A percentile compares a stretch with the other conserved stretches of the same genome.
phyloP scores from a whole-genome alignment of 148 eudicot genomes.

The Cornus suecica region DNA sequence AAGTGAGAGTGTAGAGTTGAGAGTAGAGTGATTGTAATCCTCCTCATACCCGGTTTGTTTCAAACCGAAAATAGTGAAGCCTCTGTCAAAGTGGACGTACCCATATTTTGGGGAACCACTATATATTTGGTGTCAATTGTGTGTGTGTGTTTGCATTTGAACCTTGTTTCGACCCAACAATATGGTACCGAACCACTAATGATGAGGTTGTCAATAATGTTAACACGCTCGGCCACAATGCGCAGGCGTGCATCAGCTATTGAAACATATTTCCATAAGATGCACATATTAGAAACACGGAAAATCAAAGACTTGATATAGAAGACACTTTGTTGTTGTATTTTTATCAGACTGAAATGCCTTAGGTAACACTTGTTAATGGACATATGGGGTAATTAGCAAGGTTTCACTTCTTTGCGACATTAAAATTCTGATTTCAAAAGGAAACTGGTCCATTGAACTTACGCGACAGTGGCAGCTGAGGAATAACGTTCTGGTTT shows the following conservation, averaged over 20 bases:
- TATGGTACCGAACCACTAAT: slow-evolving; percentile 93
- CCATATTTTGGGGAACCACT: too few species aligned
- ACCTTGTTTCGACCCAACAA: too few species aligned
- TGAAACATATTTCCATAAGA: slow-evolving; percentile 11
- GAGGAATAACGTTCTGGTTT: slow-evolving; percentile 99
- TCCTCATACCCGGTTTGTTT: too few species aligned
- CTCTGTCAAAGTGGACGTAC: too few species aligned
- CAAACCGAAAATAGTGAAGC: too few species aligned
- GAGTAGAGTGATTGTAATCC: too few species aligned
- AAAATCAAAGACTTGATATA: background rate
- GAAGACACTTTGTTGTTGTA: background rate
- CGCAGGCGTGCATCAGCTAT: slow-evolving; percentile 96
- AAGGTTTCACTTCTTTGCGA: background rate
- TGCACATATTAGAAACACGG: background rate
- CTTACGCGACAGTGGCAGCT: slow-evolving; percentile 99
- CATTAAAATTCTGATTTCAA: background rate
- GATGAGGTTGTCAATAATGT: slow-evolving; percentile 79
- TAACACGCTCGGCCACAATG: slow-evolving; percentile 94
- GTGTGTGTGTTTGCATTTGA: too few species aligned
- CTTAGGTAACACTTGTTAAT: background rate
- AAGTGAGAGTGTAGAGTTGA: too few species aligned
- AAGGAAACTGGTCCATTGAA: slow-evolving; percentile 5
- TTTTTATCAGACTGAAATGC: background rate
- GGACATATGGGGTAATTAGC: background rate
- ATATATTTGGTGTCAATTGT: too few species aligned